Evolutionary conservation across 495 filamentous ascomycete species (phyloP).

Genomic region (Xylaria longipes): DNA sequence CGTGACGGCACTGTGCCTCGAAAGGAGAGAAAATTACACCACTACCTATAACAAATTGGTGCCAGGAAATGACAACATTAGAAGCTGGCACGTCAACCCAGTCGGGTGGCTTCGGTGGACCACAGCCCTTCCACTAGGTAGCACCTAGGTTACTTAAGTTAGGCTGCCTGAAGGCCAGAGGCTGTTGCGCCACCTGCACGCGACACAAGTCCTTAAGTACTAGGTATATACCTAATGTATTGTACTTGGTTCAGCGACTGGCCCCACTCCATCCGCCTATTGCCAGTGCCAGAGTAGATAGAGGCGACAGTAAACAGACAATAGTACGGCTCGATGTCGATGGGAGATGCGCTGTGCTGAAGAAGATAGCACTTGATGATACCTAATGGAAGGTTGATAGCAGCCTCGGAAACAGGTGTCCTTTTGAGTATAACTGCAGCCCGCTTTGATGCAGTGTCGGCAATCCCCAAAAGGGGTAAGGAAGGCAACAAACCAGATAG

Average conservation of each 20-base stretch:
- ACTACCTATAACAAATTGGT: slow-evolving; percentile 5
- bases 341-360: neutral
- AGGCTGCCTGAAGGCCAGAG: slow-evolving; percentile 15
- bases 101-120: slow-evolving; percentile 14
- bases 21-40: slow-evolving; percentile 24
- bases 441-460: slow-evolving; percentile 9
- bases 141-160: neutral
- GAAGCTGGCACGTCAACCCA: slow-evolving; percentile 11
- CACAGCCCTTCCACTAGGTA: slow-evolving; percentile 1
- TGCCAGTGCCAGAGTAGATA: neutral
- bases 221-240: too few relatives aligned
- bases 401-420: slow-evolving; percentile 9
- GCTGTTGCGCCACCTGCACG: neutral
- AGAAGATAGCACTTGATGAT: neutral
- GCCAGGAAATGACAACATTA: slow-evolving; percentile 23
- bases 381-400: neutral
- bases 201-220: too few relatives aligned
- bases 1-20: neutral
- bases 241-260: neutral
- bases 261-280: slow-evolving; percentile 9
- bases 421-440: slow-evolving; percentile 7
- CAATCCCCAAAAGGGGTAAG: neutral
- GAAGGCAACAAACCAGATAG: neutral
- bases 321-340: neutral
- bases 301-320: neutral